phyloP scores from a whole-genome alignment of 495 filamentous ascomycete species.

The Aspergillus bertholletiae region DNA sequence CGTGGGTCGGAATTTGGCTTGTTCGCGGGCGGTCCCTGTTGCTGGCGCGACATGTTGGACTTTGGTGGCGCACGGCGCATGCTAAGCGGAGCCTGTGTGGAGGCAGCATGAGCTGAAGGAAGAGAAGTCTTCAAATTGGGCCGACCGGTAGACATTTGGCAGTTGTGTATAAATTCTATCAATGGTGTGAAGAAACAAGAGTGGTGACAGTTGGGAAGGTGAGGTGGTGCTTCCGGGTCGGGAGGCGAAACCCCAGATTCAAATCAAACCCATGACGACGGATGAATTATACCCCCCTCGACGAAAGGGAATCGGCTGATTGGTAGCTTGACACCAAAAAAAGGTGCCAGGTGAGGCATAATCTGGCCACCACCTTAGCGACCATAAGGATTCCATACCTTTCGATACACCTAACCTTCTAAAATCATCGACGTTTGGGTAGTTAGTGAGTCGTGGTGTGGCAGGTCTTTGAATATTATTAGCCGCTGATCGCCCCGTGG shows the following conservation, averaged over 20 bases:
- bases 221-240: slow-evolving; percentile 3
- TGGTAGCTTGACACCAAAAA: not conserved
- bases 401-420: not conserved
- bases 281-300: not conserved
- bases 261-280: not conserved
- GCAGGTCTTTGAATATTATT: slow-evolving; percentile 25
- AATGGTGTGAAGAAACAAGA: not conserved
- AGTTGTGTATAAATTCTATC: slow-evolving; percentile 3
- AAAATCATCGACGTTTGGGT: not conserved
- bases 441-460: slow-evolving; percentile 11
- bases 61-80: slow-evolving; percentile 23
- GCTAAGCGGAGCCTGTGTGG: slow-evolving; percentile 20
- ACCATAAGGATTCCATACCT: not conserved
- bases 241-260: slow-evolving; percentile 18
- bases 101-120: slow-evolving; percentile 33
- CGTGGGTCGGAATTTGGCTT: slow-evolving; percentile 47
- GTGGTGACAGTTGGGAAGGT: not conserved
- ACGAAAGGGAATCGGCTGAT: not conserved
- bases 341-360: not conserved
- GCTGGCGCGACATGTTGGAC: slow-evolving; percentile 28
- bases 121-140: slow-evolving; percentile 56
- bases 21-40: slow-evolving; percentile 26
- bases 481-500: slow-evolving; percentile 44
- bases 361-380: not conserved
- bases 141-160: slow-evolving; percentile 35